Evolutionary conservation across 306 rosid genomes (phyloP), one percentile per base, ranked within the genome.

Genomic region (Begonia masoniana): DNA sequence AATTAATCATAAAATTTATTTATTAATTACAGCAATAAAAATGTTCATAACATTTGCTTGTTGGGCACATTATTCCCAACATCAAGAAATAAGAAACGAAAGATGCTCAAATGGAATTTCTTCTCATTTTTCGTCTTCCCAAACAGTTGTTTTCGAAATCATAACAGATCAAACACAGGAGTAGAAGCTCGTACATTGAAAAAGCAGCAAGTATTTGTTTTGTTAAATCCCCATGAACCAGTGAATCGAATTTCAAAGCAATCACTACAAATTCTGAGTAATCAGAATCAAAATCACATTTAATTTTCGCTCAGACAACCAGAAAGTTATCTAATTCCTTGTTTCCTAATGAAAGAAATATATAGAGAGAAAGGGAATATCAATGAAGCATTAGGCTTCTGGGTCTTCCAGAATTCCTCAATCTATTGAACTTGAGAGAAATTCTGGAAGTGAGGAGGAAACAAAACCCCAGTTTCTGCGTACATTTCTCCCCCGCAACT

Each of bases 391-490:
- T 57, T 74, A 62, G 47, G 61, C 71, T 76, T 80, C n/a, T 75
- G 83, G 73, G 68, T 58, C 69, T 63, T 78, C 78, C 81, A 83
- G 63, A 83, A 84, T 31, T 87, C 99, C 65, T 92, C 96, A 50
- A 79, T 82, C 50, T 83, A 96, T 48, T 81, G 99, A 73, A 79
- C 79, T 61, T 72, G 83, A 62, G 93, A 82, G 76, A 73, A 72
- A 54, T 72, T 77, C 73, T 79, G 87, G 51, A 75, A 73, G 60
- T 73, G 82, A 31, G 96, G n/a, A n/a, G n/a, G 89, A 62, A 77
- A 78, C 74, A 87, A 52, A 68, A 92, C 67, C 46, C 74, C 88
- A 41, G 58, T 26, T 58, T 6, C 49, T 45, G 49, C 49, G 10
- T 45, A 45, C 49, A 45, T 45, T 45, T 31, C 39, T 31, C 0